Evolutionary conservation across 495 filamentous ascomycete species (phyloP), one percentile per base, ranked within the genome.

Genomic region (Penicillium paxilli): DNA sequence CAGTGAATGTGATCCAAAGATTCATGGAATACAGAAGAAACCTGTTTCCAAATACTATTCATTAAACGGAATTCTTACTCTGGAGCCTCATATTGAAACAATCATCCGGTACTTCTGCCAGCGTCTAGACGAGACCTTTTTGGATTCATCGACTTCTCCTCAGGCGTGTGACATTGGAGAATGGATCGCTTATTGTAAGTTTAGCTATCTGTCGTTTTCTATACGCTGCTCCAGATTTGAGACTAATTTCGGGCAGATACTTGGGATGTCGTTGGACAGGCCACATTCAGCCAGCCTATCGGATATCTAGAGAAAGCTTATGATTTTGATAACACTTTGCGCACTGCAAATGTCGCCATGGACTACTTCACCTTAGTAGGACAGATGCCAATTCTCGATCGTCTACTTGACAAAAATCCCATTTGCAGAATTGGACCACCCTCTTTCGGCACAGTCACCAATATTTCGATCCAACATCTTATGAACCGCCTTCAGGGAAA

Each of bases 311-410:
- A 71, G 17, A 58, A 69, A 17, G 74, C 67, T 17, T 47, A 41
- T 32, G 75, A 78, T 57, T 61, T 70, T 23, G 55, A 66, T 26
- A 17, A 30, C n/a, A 58, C 58, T 12, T 20, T 64, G 6, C 25
- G 26, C 12, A 64, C 41, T 1, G 45, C 60, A 0, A 38, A 62
- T 37, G 45, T 26, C 8, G 49, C 59, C 2, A 57, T 66, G 56
- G 54, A 59, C 23, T 62, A 63, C 32, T 60, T 77, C 49, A 30
- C 47, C 9, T 3, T 62, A 8, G 61, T 75, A 23, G 83, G 82
- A 14, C 82, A 86, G 68, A 83, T 87, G 51, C 85, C 85, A 26
- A 68, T 80, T 57, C 74, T 88, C n/a, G 85, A 87, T 57, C 68
- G 70, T 7, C 51, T 85, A 40, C 72, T 86, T 44, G 73, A 82